Conservation (phyloP, 192 early-diverging fungal genomes). For the Coemansia umbellata region DNA sequence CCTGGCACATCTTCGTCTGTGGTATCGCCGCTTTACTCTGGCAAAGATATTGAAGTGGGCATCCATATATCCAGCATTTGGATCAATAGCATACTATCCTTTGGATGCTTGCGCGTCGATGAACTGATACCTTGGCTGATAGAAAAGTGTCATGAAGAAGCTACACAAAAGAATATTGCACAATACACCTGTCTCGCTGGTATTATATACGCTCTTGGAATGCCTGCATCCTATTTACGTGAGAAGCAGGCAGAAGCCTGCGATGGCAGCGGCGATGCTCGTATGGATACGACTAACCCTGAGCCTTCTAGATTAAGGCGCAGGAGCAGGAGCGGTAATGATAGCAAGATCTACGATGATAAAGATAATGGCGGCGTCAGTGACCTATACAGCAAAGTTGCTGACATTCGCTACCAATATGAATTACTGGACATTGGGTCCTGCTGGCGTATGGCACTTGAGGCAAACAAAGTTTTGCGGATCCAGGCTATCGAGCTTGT, state of each 20-base stretch:
- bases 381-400: background rate
- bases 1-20: background rate
- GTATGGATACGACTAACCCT: background rate
- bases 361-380: background rate
- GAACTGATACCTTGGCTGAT: constrained; percentile 36
- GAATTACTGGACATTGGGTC: constrained; percentile 16
- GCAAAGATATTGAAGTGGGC: constrained; percentile 9
- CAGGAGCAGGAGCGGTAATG: background rate
- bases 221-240: background rate
- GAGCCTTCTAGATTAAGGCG: no score
- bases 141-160: constrained; percentile 9
- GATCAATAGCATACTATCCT: constrained; percentile 15
- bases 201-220: constrained; percentile 23
- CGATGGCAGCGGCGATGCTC: background rate
- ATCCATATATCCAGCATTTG: constrained; percentile 15
- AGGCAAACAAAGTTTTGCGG: constrained; percentile 3
- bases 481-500: constrained; percentile 40
- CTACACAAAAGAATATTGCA: constrained; percentile 3
- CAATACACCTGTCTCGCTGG: constrained; percentile 19
- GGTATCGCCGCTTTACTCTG: constrained; percentile 3
- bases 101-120: constrained; percentile 25
- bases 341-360: background rate
- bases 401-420: constrained; percentile 8
- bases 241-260: background rate
- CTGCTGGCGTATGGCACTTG: constrained; percentile 23